Base-by-base conservation (phyloP, 1,139 yeast species). In the Geotrichum klebahnii region DNA sequence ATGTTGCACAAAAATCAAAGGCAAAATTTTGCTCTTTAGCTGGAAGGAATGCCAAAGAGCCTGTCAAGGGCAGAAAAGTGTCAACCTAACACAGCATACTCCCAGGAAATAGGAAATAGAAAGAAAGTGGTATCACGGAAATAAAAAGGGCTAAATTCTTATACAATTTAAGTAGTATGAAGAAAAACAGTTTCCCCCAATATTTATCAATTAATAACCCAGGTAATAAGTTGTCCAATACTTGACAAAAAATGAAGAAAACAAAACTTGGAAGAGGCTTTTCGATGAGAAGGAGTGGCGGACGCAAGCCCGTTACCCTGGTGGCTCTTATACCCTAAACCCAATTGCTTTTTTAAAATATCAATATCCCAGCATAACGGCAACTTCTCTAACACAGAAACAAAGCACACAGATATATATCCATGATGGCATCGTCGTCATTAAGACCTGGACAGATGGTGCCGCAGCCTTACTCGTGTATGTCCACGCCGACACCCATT, bases 401-500 rank as follows among this genome's bases (percentile, higher is more conserved):
- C 20, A 26, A 17, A 17, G 8, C 8, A n/a, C 29, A 6, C 20
- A 24, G 5, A 17, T 29, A 19, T 12, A 17, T 17, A 19, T 5
- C 12, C n/a, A 14, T 28, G 8, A 46, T 47, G 50, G 41, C 50
- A 17, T 33, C 39, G n/a, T 42, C 51, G 22, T 8, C 29, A 8
- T 16, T 48, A 23, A 24, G 51, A 28, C 44, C 49, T 17, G 54
- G 48, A 12, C 56, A 48, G 28, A 44, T 51, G 43, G 52, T 39
- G 17, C 52, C 49, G 6, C 55, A 47, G 38, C 58, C 59, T 17
- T 53, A 56, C 40, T 57, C 60, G 3, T 53, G 55, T 23, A 53
- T 54, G 36, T 49, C 57, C 3, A 59, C 62, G 14, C 62, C 62
- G 4, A 46, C 53, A 12, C 56, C 60, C 5, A 47, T 51, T 20